Conservation (phyloP, 805 yeast genomes). For the Metschnikowia henanensis region DNA sequence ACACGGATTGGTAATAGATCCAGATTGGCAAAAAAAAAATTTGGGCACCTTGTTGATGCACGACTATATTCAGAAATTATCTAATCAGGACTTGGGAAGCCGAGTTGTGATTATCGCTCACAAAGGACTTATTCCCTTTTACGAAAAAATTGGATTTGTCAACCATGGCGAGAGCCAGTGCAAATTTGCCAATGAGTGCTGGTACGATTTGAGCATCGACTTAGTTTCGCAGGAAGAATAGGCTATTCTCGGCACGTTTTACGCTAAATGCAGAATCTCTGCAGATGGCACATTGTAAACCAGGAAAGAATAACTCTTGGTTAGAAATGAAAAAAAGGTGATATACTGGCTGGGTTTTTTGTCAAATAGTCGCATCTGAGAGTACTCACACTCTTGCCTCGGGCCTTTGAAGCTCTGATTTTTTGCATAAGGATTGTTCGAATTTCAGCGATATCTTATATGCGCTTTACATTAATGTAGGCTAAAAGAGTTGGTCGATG, state of each 20-base stretch:
- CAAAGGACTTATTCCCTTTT: conserved; percentile 67
- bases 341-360: too few relatives aligned
- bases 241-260: background rate
- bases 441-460: too few relatives aligned
- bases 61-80: conserved; percentile 87
- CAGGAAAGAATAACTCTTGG: too few relatives aligned
- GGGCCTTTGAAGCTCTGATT: too few relatives aligned
- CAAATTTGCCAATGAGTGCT: conserved; percentile 53
- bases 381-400: too few relatives aligned
- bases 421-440: too few relatives aligned
- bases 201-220: conserved; percentile 60
- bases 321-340: too few relatives aligned
- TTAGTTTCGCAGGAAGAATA: conserved; percentile 44
- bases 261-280: background rate
- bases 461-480: too few relatives aligned
- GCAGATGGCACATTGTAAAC: too few relatives aligned
- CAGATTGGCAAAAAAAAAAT: conserved; percentile 76
- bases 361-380: too few relatives aligned
- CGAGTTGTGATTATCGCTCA: conserved; percentile 75
- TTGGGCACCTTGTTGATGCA: conserved; percentile 80
- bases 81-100: conserved; percentile 84
- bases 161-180: conserved; percentile 66
- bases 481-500: too few relatives aligned
- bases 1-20: conserved; percentile 78
- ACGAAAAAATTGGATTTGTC: conserved; percentile 77